Conservation (phyloP, 306 rosid genomes). For the Vigna unguiculata region DNA sequence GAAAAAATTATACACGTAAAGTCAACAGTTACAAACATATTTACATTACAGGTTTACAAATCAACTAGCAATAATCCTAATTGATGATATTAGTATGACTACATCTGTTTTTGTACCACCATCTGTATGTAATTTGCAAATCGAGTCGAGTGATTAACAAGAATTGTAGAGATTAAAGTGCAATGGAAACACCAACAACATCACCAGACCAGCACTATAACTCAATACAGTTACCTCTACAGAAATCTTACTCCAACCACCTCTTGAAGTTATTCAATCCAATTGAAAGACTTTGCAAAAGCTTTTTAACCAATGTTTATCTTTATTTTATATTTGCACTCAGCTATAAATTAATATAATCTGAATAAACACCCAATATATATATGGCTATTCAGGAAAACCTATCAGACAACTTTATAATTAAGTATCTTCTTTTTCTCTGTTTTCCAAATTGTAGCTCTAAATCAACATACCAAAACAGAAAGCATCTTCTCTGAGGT, state of each 20-base stretch:
- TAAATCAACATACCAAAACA: background rate
- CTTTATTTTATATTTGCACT: background rate
- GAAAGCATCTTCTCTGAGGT: background rate
- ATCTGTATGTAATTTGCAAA: constrained; percentile 12
- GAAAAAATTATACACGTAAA: constrained; percentile 29
- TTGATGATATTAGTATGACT: constrained; percentile 34
- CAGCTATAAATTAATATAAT: background rate
- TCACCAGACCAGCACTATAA: constrained; percentile 3
- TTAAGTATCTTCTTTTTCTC: background rate
- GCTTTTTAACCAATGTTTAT: background rate
- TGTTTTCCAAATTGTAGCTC: background rate
- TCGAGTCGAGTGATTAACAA: constrained; percentile 24
- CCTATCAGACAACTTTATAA: background rate
- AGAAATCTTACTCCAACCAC: background rate
- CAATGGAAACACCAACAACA: constrained; percentile 17
- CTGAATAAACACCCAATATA: background rate
- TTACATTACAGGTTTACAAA: constrained; percentile 7
- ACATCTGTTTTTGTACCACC: constrained; percentile 16
- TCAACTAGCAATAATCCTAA: constrained; percentile 31
- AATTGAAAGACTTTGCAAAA: background rate
- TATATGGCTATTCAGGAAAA: background rate
- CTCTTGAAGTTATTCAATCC: background rate
- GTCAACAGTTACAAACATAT: constrained; percentile 1
- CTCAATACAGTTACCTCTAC: background rate
- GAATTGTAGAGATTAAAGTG: constrained; percentile 25